Percentiles rank a stretch among this genome's conserved stretches.
phyloP scores from a whole-genome alignment of 1,139 yeast species.

The Entelexis sorbosivorans region DNA sequence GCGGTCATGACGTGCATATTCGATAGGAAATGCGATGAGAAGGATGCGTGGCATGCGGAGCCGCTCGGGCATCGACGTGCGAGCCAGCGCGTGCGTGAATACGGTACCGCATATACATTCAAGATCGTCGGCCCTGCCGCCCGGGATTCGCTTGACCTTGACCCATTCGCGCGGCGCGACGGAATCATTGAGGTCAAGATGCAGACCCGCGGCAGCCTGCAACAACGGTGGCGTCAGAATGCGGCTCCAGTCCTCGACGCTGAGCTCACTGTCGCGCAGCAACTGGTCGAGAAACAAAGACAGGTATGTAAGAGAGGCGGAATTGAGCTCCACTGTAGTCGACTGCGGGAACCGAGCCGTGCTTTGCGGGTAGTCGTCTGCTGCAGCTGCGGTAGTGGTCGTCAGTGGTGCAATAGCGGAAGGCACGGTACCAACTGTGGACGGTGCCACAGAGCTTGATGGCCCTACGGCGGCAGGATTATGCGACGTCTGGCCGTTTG shows the following conservation, averaged over 20 bases:
- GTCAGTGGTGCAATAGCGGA: not conserved
- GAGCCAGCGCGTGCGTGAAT: conserved; percentile 76
- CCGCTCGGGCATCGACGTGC: conserved; percentile 60
- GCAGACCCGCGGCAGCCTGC: conserved; percentile 39
- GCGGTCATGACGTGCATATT: conserved; percentile 57
- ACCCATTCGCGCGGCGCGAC: conserved; percentile 80
- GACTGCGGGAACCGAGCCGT: conserved; percentile 18
- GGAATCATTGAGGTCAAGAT: conserved; percentile 47
- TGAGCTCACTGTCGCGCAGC: conserved; percentile 52
- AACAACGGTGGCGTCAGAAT: conserved; percentile 40
- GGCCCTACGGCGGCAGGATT: not conserved
- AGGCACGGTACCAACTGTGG: not conserved
- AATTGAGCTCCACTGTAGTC: conserved; percentile 29
- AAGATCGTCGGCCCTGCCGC: conserved; percentile 53
- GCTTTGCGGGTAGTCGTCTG: conserved; percentile 12
- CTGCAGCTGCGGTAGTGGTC: not conserved
- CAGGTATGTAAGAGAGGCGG: conserved; percentile 37
- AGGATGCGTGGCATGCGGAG: conserved; percentile 65
- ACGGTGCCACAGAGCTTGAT: not conserved
- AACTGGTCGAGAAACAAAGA: conserved; percentile 48
- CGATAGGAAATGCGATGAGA: conserved; percentile 78
- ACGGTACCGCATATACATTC: conserved; percentile 64
- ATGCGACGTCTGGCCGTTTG: not conserved
- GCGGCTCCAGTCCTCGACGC: conserved; percentile 45
- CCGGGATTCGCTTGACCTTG: conserved; percentile 72